Conservation (phyloP, 495 filamentous ascomycete genomes). For the Hyaloscypha hepaticicola region DNA sequence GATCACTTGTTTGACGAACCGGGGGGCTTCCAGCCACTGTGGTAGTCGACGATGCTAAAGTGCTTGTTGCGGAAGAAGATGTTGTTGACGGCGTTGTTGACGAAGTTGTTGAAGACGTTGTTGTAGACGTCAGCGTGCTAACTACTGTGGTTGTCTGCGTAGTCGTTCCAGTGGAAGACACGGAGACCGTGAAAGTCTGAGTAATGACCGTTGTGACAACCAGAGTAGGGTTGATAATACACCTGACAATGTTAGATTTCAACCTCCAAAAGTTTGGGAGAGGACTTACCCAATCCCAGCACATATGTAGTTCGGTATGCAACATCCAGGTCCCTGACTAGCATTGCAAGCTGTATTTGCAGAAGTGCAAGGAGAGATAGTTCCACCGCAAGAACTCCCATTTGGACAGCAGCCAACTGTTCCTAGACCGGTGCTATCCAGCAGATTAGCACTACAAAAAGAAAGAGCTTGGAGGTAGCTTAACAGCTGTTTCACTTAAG, state of each 20-base stretch:
- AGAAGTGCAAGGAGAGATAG: slow-evolving; percentile 59
- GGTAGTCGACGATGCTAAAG: slow-evolving; percentile 28
- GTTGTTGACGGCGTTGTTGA: background rate
- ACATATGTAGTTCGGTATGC: slow-evolving; percentile 78
- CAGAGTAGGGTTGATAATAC: slow-evolving; percentile 38
- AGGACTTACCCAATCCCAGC: slow-evolving; percentile 68
- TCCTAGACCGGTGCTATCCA: slow-evolving; percentile 56
- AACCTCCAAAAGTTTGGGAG: background rate
- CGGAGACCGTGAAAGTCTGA: slow-evolving; percentile 30
- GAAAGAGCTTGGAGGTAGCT: background rate
- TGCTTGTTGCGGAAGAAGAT: slow-evolving; percentile 32
- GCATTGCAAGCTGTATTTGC: slow-evolving; percentile 68
- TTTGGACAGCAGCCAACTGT: slow-evolving; percentile 83
- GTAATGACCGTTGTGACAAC: slow-evolving; percentile 29
- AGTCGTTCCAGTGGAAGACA: slow-evolving; percentile 5
- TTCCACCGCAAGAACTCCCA: slow-evolving; percentile 66
- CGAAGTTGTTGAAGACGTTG: slow-evolving; percentile 16
- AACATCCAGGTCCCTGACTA: slow-evolving; percentile 80
- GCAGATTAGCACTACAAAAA: background rate
- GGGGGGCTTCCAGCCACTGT: slow-evolving; percentile 35
- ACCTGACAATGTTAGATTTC: slow-evolving; percentile 16
- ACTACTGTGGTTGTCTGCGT: slow-evolving; percentile 35
- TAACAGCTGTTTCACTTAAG: background rate
- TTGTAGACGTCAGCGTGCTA: slow-evolving; percentile 25
- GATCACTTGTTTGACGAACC: slow-evolving; percentile 38